phyloP scores from a whole-genome alignment of 805 yeast species.

The Brettanomyces anomalus region DNA sequence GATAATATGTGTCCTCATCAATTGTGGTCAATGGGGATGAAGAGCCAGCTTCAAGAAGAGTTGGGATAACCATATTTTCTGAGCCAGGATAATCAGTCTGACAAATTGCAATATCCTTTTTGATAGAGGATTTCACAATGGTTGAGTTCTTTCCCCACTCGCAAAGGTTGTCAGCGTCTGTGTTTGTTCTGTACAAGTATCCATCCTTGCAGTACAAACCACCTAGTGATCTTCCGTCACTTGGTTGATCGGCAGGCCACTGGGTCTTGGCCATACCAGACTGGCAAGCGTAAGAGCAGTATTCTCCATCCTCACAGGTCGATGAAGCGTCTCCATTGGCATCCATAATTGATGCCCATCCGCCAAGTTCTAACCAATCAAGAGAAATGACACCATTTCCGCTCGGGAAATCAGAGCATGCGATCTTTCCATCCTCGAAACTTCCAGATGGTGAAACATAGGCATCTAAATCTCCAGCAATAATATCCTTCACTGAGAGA shows the following conservation, averaged over 20 bases:
- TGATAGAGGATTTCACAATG: slow-evolving; percentile 40
- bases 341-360: slow-evolving; percentile 60
- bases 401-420: slow-evolving; percentile 65
- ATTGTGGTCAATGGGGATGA: slow-evolving; percentile 49
- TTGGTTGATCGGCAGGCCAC: slow-evolving; percentile 64
- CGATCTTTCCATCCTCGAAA: slow-evolving; percentile 62
- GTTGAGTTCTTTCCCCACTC: slow-evolving; percentile 56
- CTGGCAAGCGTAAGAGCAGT: slow-evolving; percentile 73
- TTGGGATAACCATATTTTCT: slow-evolving; percentile 72
- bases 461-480: slow-evolving; percentile 30
- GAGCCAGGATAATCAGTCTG: slow-evolving; percentile 80
- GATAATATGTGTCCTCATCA: slow-evolving; percentile 47
- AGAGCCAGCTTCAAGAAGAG: slow-evolving; percentile 48
- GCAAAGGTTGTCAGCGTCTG: slow-evolving; percentile 45
- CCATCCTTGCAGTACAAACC: slow-evolving; percentile 57
- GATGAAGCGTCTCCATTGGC: slow-evolving; percentile 33
- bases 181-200: slow-evolving; percentile 51
- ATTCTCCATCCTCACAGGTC: slow-evolving; percentile 55
- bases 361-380: slow-evolving; percentile 48
- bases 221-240: slow-evolving; percentile 63
- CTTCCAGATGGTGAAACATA: slow-evolving; percentile 28
- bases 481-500: slow-evolving; percentile 11
- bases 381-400: slow-evolving; percentile 64
- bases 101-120: slow-evolving; percentile 52
- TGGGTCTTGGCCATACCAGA: slow-evolving; percentile 78